Conservation (phyloP, 1,139 yeast species). For the Yamadazyma sp. region DNA sequence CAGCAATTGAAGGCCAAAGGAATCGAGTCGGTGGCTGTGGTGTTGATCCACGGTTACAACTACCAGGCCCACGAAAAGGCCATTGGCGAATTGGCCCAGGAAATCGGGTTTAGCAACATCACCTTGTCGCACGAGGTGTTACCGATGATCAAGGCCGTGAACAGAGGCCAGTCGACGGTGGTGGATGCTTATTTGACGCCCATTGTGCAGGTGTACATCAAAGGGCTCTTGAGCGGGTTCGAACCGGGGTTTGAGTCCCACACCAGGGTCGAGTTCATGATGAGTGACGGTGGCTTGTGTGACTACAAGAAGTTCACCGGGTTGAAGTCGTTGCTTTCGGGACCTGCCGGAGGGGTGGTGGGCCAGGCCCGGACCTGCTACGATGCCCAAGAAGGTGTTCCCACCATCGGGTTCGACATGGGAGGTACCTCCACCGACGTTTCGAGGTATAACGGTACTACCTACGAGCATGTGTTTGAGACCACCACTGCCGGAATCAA, state of each 20-base stretch:
- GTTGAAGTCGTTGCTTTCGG: conserved; percentile 50
- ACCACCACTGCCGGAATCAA: conserved; percentile 56
- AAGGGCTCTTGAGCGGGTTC: conserved; percentile 62
- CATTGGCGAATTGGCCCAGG: conserved; percentile 56
- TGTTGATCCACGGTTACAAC: conserved; percentile 69
- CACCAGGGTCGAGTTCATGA: conserved; percentile 50
- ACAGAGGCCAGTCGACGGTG: conserved; percentile 70
- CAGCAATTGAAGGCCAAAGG: conserved; percentile 51
- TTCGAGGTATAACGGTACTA: conserved; percentile 39
- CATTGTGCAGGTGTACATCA: conserved; percentile 61
- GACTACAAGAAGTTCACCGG: conserved; percentile 50
- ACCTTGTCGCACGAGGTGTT: conserved; percentile 68
- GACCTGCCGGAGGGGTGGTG: conserved; percentile 66
- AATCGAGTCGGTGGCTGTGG: conserved; percentile 64
- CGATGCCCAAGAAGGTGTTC: conserved; percentile 37
- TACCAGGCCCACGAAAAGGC: conserved; percentile 62
- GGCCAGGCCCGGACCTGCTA: conserved; percentile 55
- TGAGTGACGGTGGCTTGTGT: conserved; percentile 59
- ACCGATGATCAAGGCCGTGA: conserved; percentile 74
- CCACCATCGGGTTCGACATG: conserved; percentile 59
- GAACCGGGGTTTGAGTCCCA: conserved; percentile 37
- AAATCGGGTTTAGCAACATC: conserved; percentile 55
- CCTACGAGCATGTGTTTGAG: conserved; percentile 51
- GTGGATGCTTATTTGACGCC: conserved; percentile 83
- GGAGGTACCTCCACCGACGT: conserved; percentile 65